phyloP scores from a whole-genome alignment of 306 rosid species.

The Gleditsia sinensis region DNA sequence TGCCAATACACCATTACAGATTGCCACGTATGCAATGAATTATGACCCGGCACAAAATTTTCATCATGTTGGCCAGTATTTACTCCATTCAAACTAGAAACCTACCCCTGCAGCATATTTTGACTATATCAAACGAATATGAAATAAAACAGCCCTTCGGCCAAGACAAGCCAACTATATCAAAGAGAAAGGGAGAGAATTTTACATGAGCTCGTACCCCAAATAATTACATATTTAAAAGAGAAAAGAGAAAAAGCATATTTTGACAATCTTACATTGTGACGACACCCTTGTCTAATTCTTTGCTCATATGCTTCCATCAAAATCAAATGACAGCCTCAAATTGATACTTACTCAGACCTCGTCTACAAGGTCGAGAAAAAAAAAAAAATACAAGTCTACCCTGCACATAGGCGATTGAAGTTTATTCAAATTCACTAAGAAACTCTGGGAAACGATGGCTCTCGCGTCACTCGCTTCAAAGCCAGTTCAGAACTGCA shows the following conservation, averaged over 20 bases:
- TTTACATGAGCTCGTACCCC: neutral
- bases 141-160: slow-evolving; percentile 31
- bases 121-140: slow-evolving; percentile 42
- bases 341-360: neutral
- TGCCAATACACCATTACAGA: too few species aligned
- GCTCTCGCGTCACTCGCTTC: too few species aligned
- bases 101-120: too few species aligned
- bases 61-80: too few species aligned
- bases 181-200: neutral
- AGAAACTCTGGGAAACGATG: slow-evolving; percentile 3
- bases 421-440: neutral
- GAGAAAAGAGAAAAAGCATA: neutral
- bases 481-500: slow-evolving; percentile 6
- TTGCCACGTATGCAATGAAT: too few species aligned
- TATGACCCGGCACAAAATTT: too few species aligned
- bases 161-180: slow-evolving; percentile 24
- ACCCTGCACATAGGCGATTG: neutral
- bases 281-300: slow-evolving; percentile 15
- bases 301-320: neutral
- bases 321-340: slow-evolving; percentile 3
- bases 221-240: slow-evolving; percentile 21
- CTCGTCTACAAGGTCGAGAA: neutral
- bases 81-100: too few species aligned
- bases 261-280: neutral
- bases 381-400: neutral